Conservation (phyloP, 2,329 filamentous ascomycete species). For the Podosphaera aphanis region DNA sequence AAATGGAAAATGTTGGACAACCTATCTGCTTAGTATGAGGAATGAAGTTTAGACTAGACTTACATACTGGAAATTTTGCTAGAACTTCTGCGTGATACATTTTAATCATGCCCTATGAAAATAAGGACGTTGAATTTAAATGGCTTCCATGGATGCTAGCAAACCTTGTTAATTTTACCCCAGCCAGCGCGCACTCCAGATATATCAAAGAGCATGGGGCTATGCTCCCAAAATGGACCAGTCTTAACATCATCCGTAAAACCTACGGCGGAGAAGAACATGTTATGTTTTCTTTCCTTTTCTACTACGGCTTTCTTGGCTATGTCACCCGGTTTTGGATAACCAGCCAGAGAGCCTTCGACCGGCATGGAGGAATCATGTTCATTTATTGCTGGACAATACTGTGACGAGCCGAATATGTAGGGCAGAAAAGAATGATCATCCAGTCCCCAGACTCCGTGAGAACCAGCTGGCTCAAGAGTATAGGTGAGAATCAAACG, state of each 20-base stretch:
- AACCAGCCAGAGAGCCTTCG: constrained; percentile 51
- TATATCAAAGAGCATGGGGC: constrained; percentile 81
- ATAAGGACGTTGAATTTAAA: not conserved
- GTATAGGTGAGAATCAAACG: constrained; percentile 74
- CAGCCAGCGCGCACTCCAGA: constrained; percentile 81
- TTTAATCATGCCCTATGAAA: constrained; percentile 73
- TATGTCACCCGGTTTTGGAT: constrained; percentile 50
- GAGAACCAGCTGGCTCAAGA: constrained; percentile 82
- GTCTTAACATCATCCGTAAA: constrained; percentile 97
- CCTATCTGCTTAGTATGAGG: constrained; percentile 3
- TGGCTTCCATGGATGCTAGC: not conserved
- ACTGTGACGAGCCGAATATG: constrained; percentile 81
- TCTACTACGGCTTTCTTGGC: constrained; percentile 40
- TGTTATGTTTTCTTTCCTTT: constrained; percentile 39
- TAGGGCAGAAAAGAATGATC: constrained; percentile 90
- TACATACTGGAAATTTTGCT: constrained; percentile 59
- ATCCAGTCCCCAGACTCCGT: constrained; percentile 96
- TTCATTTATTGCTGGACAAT: constrained; percentile 49
- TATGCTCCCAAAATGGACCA: constrained; percentile 93
- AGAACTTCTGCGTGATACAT: constrained; percentile 97
- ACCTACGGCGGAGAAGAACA: constrained; percentile 89
- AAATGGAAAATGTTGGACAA: constrained; percentile 88
- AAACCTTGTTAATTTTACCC: constrained; percentile 86
- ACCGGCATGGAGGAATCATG: constrained; percentile 37
- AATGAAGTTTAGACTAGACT: not conserved